Base-by-base conservation (phyloP, 2,329 filamentous ascomycete genomes). In the Pseudogymnoascus sp. region DNA sequence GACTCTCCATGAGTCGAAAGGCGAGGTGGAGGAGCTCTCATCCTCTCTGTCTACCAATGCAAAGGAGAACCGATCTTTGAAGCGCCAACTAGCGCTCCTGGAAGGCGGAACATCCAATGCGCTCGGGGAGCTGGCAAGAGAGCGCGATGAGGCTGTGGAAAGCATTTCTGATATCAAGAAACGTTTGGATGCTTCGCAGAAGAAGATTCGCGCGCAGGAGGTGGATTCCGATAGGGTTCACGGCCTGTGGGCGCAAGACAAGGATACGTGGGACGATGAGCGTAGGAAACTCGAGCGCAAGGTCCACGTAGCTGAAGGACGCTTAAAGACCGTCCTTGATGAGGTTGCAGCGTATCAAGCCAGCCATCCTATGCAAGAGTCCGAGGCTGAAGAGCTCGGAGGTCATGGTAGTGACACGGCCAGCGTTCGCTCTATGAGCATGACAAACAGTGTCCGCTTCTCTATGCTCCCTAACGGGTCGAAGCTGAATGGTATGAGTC, bases 101-200 rank as follows among this genome's bases (percentile, higher is more conserved):
- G 94, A 99, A 75, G 91, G 90, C 47, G 93, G 92, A 12, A 92
- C 91, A 0, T 88, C 91, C 2, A 92, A 91, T 11, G 92, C 92
- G 1, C 79, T 97, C 8, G 87, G 90, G 59, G 91, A 95, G 69
- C 78, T 99, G 59, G 86, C 88, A 14, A 87, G 86, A 60, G 94
- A 99, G 76, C 85, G 93, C 59, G 93, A 99, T 67, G 88, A 91
- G 65, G 90, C 91, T 5, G 82, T 92, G 8, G 88, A 91, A 63
- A 83, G 83, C 1, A 83, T 85, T 40, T 75, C 81, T 1, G 93
- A 97, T 69, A 78, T 89, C 16, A 90, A 85, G 69, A 88, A 84
- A 71, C 88, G 91, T 67, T 80, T 97, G 0, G 93, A 97, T 16
- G 75, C 79, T 2, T 80, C 84, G 0, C 90, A 96, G 69, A 94